A percentile compares a stretch with the other conserved stretches of the same genome.
Conservation (phyloP, 352 stramenopile genomes). For the Phytophthora pluvialis region DNA sequence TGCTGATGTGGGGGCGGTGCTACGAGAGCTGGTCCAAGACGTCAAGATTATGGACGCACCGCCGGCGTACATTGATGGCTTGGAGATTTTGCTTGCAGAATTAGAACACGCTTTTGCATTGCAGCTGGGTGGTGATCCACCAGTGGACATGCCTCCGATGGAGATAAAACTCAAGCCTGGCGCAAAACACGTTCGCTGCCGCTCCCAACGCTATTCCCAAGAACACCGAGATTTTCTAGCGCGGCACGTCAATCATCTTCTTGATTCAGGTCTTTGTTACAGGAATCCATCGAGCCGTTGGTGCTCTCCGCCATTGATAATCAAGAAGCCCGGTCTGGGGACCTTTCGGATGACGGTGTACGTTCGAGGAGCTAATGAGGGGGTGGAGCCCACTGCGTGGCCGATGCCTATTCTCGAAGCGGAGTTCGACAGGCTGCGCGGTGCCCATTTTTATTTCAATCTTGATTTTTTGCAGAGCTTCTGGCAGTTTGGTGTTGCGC, state of each 20-base stretch:
- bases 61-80: background rate
- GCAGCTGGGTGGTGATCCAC: background rate
- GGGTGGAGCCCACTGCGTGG: constrained; percentile 15
- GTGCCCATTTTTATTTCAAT: constrained; percentile 13
- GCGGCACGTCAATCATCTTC: background rate
- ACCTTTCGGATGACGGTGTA: constrained; percentile 13
- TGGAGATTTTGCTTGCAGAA: background rate
- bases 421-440: constrained; percentile 7
- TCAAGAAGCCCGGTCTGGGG: constrained; percentile 1
- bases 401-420: constrained; percentile 18
- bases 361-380: constrained; percentile 4
- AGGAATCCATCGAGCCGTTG: background rate
- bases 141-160: background rate
- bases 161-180: background rate
- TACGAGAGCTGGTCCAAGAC: too few species aligned
- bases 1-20: too few species aligned
- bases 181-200: background rate
- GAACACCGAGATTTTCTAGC: background rate
- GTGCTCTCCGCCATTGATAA: constrained; percentile 4
- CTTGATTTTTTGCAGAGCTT: constrained; percentile 25
- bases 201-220: background rate
- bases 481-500: constrained; percentile 19
- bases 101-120: too few species aligned
- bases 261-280: background rate
- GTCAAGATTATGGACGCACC: too few species aligned